Evolutionary conservation across 2,329 filamentous ascomycete species (phyloP), one percentile per base, ranked within the genome.

Genomic region (Aspergillus fumigatus): DNA sequence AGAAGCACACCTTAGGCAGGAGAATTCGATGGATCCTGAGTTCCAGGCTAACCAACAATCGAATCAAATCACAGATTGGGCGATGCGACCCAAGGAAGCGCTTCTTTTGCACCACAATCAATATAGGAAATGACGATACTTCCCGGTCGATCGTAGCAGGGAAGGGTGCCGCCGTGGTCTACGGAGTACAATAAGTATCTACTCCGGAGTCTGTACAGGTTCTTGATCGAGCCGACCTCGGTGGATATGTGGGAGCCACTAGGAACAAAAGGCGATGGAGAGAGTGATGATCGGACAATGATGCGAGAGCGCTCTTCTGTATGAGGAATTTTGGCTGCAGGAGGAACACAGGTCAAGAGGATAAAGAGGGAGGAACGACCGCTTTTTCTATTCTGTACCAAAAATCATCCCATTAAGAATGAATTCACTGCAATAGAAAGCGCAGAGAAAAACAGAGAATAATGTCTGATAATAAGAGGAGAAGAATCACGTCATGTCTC

Each of bases 71-170:
- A 47, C 9, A 10, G 19, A 19, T 45, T 23, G 19, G 10, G 5
- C 1, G 8, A 45, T 4, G 21, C 35, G 27, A 51, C 29, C 55
- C 55, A 54, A 50, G 55, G 48, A 51, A 51, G 35, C 27, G n/a
- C n/a, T 27, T 50, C 35, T 41, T 47, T 35, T 41, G 23, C 35
- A 40, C 47, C 55, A 48, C 55, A 45, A 54, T 57, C 55, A 57
- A 11, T 47, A 14, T 25, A 23, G 43, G 43, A 50, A 45, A 35
- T 23, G 38, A 52, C 45, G 25, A 52, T 47, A 50, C 56, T 58
- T 58, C 50, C 56, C 56, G 56, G 56, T 58, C 53, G 56, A 58
- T 58, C 56, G 56, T 55, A 52, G 38, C 54, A 51, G 51, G 54
- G 49, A 56, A 50, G 49, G n/a, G 35, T 21, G 25, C 23, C 40